Evolutionary conservation across 345 rosid species (phyloP), one percentile per base, ranked within the genome.

Genomic region (Moringa oleifera): DNA sequence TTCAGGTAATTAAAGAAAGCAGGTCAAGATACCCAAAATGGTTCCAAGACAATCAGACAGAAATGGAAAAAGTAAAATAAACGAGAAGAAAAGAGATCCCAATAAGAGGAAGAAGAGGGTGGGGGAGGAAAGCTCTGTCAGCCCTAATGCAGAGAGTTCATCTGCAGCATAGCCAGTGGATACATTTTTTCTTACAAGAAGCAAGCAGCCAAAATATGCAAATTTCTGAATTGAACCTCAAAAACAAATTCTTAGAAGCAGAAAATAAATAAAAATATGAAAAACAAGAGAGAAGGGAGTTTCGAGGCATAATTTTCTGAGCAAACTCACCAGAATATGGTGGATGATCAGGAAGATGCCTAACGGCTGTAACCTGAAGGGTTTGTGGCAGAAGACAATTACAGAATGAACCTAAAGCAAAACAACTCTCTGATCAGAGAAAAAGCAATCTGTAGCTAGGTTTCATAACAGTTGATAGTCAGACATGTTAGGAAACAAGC

Each of bases 321-420:
- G 55, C 54, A 61, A 67, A 69, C 77, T 73, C 72, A 90, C 99
- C 97, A 51, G 95, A 86, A 75, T 68, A 81, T 17, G 77, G 67
- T 31, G 87, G 83, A 73, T 73, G 89, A 68, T 90, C 90, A 0
- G 96, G 85, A 66, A 82, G 85, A 83, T 85, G 90, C 68, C 79
- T 67, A 77, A 88, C 96, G 23, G 96, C 85, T 46, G 84, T 75
- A 50, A 85, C 80, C 77, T 86, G 97, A 72, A 94, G 80, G 75
- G 84, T 90, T 71, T 88, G 90, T 23, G 97, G 97, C 64, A 94
- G 80, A 65, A 94, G 80, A 71, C 97, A 94, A 77, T 84, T 88
- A 73, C 97, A 94, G 75, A 86, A 90, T 36, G 96, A 83, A 78
- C 97, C 99, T 94, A 83, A 79, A 83, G 81, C 75, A 31, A 68